These are phyloP conservation scores for Rhodocollybia butyracea DNA, from an alignment of 768 basidiomycete genomes.

Conservation along the genomic window DNA sequence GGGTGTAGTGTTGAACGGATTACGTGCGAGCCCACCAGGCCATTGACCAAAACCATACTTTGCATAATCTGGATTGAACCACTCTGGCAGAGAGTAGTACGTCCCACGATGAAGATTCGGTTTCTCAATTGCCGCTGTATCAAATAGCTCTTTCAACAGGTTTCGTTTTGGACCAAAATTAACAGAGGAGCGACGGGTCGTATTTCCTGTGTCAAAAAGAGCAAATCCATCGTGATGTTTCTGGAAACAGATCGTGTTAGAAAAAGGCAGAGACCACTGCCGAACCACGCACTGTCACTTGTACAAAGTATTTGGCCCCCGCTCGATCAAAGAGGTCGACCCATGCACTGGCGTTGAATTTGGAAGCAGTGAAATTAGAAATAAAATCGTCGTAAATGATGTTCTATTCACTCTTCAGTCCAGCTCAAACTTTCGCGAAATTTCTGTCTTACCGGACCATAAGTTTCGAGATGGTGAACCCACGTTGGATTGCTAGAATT, in stretches of 20 bases:
- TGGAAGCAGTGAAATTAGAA: conserved; percentile 44
- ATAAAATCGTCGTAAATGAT: conserved; percentile 60
- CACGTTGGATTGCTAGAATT: conserved; percentile 38
- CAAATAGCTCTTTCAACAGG: conserved; percentile 47
- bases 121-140: conserved; percentile 45
- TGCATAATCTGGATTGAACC: conserved; percentile 54
- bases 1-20: conserved; percentile 41
- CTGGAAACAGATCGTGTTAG: conserved; percentile 18
- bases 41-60: conserved; percentile 46
- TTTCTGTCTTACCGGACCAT: conserved; percentile 31
- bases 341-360: conserved; percentile 55
- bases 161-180: conserved; percentile 49
- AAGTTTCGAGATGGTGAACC: conserved; percentile 46
- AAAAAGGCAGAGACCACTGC: not conserved
- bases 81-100: conserved; percentile 57
- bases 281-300: conserved; percentile 40
- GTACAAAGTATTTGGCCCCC: conserved; percentile 61
- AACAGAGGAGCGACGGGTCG: conserved; percentile 47
- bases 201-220: conserved; percentile 53
- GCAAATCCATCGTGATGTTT: conserved; percentile 65
- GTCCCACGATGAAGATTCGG: conserved; percentile 54
- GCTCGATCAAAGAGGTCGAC: conserved; percentile 50
- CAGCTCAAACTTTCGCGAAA: not conserved
- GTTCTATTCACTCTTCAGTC: conserved; percentile 23
- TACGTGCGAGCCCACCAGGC: conserved; percentile 54